Evolutionary conservation across 2,329 filamentous ascomycete species (phyloP), one percentile per base, ranked within the genome.

Genomic region (Dendryphion nanum): DNA sequence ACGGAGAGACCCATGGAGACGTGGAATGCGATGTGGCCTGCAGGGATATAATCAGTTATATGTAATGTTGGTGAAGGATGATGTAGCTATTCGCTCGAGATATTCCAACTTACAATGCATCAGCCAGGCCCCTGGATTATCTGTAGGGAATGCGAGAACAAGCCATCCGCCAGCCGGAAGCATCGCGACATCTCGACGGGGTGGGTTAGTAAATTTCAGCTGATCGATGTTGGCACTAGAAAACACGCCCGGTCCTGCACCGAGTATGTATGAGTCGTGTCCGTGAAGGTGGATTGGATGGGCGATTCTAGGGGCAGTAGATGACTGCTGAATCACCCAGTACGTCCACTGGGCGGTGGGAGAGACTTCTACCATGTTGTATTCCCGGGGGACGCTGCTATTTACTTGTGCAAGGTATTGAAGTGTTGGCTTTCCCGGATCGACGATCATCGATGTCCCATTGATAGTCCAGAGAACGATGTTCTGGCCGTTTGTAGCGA

Each of bases 251-350:
- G 48, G 45, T 8, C 63, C 63, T 24, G 56, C 68, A 14, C 67
- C 65, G 5, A 79, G 55, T n/a, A 78, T 62, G 57, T 76, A 73
- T 61, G 77, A 77, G 47, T 77, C 73, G 55, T 78, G 70, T 3
- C 74, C 53, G 37, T 61, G 57, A 16, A 61, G 44, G 44, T 61
- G 57, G 26, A 61, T 60, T 0, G 57, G 60, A 42, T 55, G 54
- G 12, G 69, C 62, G 40, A 64, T 50, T 2, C 61, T 59, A 31
- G 58, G 41, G 39, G 65, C 44, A 23, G 51, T 55, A 6, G 50
- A 43, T 1, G 62, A 54, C 44, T 69, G 63, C 36, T 75, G 71
- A 28, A 75, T 68, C 21, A 74, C 59, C 70, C 70, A 74, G 50
- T 69, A 73, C 1, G 66, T 68, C 71, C 68, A 71, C 17, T 51